These are phyloP conservation scores for Backusella liffmaniae DNA, from an alignment of 192 early-diverging fungal species.

Conservation along the genomic window DNA sequence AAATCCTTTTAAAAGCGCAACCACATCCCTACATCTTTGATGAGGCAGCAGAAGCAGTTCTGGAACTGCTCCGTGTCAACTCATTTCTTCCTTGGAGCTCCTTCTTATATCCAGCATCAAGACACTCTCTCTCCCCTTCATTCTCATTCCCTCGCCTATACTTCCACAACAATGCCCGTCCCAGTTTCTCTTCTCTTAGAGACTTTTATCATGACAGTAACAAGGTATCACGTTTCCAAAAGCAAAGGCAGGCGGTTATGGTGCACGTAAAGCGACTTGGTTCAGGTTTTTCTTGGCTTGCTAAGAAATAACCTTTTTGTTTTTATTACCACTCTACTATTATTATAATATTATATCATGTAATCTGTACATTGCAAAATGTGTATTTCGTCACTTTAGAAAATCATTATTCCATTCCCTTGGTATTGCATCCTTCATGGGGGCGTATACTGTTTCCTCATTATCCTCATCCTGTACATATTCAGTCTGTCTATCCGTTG, in stretches of 20 bases:
- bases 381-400: not conserved
- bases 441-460: not conserved
- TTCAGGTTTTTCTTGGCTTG: not conserved
- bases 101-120: not conserved
- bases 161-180: not conserved
- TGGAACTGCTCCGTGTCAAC: constrained; percentile 34
- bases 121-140: not conserved
- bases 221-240: not conserved
- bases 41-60: constrained; percentile 15
- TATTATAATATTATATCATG: not conserved
- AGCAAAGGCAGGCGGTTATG: not conserved
- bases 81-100: constrained; percentile 31
- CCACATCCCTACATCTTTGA: constrained; percentile 25
- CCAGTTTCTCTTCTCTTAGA: not conserved
- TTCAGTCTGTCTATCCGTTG: not conserved
- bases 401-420: not conserved
- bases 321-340: no score
- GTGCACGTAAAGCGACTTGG: not conserved
- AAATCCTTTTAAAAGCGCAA: constrained; percentile 14
- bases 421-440: not conserved
- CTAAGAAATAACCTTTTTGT: not conserved
- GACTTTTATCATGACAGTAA: not conserved
- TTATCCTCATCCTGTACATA: not conserved
- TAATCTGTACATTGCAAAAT: no score
- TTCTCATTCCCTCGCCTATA: not conserved